A percentile compares a stretch with the other conserved stretches of the same genome.
These are phyloP conservation scores for Inga leiocalycina DNA, from an alignment of 306 rosid species.

Conservation along the genomic window DNA sequence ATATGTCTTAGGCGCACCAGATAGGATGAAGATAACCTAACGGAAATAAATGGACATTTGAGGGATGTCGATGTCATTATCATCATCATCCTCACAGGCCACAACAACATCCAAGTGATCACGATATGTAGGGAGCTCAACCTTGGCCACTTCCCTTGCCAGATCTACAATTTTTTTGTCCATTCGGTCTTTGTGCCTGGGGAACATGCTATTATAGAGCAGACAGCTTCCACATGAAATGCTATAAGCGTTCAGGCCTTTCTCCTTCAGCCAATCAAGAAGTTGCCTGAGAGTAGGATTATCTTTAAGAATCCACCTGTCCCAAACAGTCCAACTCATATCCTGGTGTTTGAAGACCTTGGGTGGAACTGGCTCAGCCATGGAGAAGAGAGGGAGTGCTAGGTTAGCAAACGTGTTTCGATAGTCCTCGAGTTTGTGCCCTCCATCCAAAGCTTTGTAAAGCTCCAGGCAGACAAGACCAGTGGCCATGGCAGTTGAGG, in stretches of 20 bases:
- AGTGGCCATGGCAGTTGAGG: slow-evolving; percentile 95
- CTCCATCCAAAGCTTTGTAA: slow-evolving; percentile 83
- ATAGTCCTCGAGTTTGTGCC: slow-evolving; percentile 82
- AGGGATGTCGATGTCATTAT: slow-evolving; percentile 89
- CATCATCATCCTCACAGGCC: slow-evolving; percentile 96
- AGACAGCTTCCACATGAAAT: slow-evolving; percentile 84
- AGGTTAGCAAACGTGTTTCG: slow-evolving; percentile 91
- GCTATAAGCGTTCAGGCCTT: slow-evolving; percentile 81
- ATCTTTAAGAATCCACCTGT: slow-evolving; percentile 75
- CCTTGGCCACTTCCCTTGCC: slow-evolving; percentile 79
- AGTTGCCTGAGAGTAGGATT: slow-evolving; percentile 85
- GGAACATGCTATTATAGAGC: slow-evolving; percentile 78
- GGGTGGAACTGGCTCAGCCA: slow-evolving; percentile 93
- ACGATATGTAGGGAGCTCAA: slow-evolving; percentile 75
- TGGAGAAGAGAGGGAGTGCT: slow-evolving; percentile 84
- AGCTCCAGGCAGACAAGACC: slow-evolving; percentile 94
- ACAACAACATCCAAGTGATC: slow-evolving; percentile 82
- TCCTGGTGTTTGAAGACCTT: slow-evolving; percentile 78
- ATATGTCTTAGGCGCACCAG: slow-evolving; percentile 29
- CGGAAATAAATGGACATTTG: slow-evolving; percentile 84
- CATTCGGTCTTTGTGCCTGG: slow-evolving; percentile 75
- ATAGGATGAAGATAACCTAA: slow-evolving; percentile 45
- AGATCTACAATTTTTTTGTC: slow-evolving; percentile 78
- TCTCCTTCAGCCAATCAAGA: slow-evolving; percentile 68
- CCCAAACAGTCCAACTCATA: slow-evolving; percentile 97